Evolutionary conservation across 73 alveolate species (phyloP), one percentile per base, ranked within the genome.

Genomic region (Diophrys sp.): DNA sequence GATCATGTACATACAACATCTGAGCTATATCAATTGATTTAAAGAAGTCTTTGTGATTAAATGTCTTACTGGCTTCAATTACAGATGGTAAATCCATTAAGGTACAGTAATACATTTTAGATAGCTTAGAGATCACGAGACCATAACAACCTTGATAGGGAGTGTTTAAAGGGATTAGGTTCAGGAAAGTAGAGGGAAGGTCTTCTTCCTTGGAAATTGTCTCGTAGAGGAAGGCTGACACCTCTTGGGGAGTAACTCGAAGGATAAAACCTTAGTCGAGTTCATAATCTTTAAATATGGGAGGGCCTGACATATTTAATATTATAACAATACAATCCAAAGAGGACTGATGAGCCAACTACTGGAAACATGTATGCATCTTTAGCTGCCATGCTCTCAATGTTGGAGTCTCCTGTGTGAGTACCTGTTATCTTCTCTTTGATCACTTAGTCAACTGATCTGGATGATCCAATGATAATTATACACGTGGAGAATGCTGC

Each of bases 331-430:
- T 93, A 96, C 24, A 96, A 90, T 33, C 97, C 94, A 54, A 88
- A 80, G 44, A 96, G 90, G 54, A 91, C 94, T 30, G 88, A 88
- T 66, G 98, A 90, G 54, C 97, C 98, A 30, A 90, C 80, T 0
- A 95, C 54, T 31, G 99, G 99, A 90, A 96, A 96, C 74, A 85
- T 75, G 67, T 83, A 74, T 14, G 99, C 98, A 73, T 96, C 99
- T 67, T 87, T 90, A 69, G 84, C 80, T 67, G 90, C 82, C 87
- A 96, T 77, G 68, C 93, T 75, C 73, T 94, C 98, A 31, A 94
- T 87, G 54, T 81, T 89, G 69, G 81, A 87, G 31, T 91, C 91
- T 2, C 71, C 93, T n/a, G 75, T 90, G 62, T 80, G 80, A 27
- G 75, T 81, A 29, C 76, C 89, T 18, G 73, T 24, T 11, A 84